Conservation (phyloP, 306 rosid species). For the Amphicarpaea edgeworthii region DNA sequence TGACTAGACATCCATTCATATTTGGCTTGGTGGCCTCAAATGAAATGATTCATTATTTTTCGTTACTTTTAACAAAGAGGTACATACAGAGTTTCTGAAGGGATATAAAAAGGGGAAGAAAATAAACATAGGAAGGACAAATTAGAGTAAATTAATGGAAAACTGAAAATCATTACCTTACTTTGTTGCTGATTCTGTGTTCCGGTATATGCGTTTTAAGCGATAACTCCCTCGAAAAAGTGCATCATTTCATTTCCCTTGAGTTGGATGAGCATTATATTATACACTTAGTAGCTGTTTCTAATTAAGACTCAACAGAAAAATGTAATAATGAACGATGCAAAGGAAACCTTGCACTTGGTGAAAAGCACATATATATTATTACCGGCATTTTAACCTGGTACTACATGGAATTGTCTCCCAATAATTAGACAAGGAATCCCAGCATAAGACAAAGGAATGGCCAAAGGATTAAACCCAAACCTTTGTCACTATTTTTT, state of each 20-base stretch:
- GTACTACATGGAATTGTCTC: conserved; percentile 37
- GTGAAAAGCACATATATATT: conserved; percentile 12
- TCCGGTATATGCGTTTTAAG: not conserved
- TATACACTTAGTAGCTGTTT: not conserved
- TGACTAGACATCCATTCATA: conserved; percentile 22
- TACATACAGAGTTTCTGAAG: not conserved
- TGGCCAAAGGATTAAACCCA: not conserved
- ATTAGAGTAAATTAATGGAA: conserved; percentile 6
- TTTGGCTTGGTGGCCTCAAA: not conserved
- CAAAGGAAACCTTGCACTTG: conserved; percentile 23
- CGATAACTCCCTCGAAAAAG: conserved; percentile 1
- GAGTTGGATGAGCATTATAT: not conserved
- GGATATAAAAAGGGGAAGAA: not conserved
- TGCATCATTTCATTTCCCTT: conserved; percentile 18
- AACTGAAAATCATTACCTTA: conserved; percentile 3
- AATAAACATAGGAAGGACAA: not conserved
- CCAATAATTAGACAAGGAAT: conserved; percentile 36
- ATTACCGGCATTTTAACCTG: conserved; percentile 34
- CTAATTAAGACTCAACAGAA: conserved; percentile 6
- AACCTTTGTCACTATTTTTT: conserved; percentile 16
- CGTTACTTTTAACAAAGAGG: conserved; percentile 7
- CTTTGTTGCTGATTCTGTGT: conserved; percentile 16
- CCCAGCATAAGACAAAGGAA: conserved; percentile 19
- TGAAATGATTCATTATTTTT: conserved; percentile 12
- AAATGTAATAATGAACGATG: conserved; percentile 8